Conservation (phyloP, 2,329 filamentous ascomycete species). For the Leptodontidium sp. region DNA sequence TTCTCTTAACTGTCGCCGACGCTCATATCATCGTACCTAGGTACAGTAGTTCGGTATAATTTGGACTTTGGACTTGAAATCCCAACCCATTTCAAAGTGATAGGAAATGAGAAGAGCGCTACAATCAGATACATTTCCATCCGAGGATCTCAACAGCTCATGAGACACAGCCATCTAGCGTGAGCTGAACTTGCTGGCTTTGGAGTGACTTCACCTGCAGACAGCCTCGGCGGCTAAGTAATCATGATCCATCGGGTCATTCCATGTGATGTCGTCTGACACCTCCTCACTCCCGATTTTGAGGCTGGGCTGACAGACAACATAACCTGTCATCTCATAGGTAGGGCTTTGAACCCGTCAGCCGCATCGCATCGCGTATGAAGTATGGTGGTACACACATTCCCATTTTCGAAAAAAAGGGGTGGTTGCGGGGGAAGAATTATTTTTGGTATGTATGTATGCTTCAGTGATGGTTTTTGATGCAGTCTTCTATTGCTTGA, state of each 20-base stretch:
- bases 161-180: neutral
- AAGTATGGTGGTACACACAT: neutral
- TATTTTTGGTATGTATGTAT: too few relatives aligned
- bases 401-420: neutral
- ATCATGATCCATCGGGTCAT: neutral
- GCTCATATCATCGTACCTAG: neutral
- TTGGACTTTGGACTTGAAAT: too few relatives aligned
- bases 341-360: constrained; percentile 6
- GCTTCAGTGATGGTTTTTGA: neutral
- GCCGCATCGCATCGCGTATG: neutral
- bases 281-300: too few relatives aligned
- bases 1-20: neutral
- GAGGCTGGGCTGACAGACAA: neutral
- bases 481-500: constrained; percentile 10
- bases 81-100: too few relatives aligned
- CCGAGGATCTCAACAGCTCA: too few relatives aligned
- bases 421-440: too few relatives aligned
- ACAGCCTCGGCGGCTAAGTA: constrained; percentile 7
- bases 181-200: neutral
- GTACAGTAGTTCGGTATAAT: too few relatives aligned
- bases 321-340: neutral
- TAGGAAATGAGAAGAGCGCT: too few relatives aligned
- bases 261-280: constrained; percentile 1
- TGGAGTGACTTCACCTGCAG: neutral
- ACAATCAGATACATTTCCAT: too few relatives aligned